Base-by-base conservation (phyloP, 225 moss, liverwort and hornwort species). In the Marchantia polymorpha region DNA sequence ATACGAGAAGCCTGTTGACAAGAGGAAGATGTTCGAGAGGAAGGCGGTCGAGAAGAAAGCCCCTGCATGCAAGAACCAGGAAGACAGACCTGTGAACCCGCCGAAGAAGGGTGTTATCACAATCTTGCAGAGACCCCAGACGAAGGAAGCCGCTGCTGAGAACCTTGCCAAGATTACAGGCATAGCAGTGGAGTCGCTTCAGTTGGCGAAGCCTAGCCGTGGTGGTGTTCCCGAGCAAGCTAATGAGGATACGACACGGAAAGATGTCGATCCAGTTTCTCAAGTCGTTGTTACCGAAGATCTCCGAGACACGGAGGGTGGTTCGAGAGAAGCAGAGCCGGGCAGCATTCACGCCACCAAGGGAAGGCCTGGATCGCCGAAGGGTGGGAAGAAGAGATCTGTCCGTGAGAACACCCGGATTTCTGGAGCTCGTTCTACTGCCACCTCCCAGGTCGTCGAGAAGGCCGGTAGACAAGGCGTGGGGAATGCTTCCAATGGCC, bases 101-200 rank as follows among this genome's bases (percentile, higher is more conserved):
- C 83, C 48, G 17, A 83, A 75, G 83, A 86, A 81, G 55, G 78
- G 69, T 31, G 64, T 81, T 20, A 78, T 86, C 13, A 86, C 81
- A 0, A 83, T 86, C 31, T 78, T 86, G 46, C 85, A 80, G 65
- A 76, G 86, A 67, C 83, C 86, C n/a, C 83, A 78, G 6, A 80
- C 80, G 12, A 83, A 74, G 78, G 80, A 79, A 77, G 79, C 79
- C 4, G 86, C 83, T 3, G 83, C 78, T 22, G 83, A 80, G 31
- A 77, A 86, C 7, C 73, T 82, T 25, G 82, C 85, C 0, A 39
- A 64, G 77, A 78, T 86, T 52, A 82, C 80, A 7, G 80, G 82
- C 47, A 76, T 82, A 16, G 50, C 80, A 7, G 27, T 71, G 10
- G 82, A 79, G 65, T 55, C 66, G n/a, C 53, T 76, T 64, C 64